Percentiles rank a stretch among this genome's conserved stretches.
phyloP scores from a whole-genome alignment of 306 rosid genomes.

The Quercus robur region DNA sequence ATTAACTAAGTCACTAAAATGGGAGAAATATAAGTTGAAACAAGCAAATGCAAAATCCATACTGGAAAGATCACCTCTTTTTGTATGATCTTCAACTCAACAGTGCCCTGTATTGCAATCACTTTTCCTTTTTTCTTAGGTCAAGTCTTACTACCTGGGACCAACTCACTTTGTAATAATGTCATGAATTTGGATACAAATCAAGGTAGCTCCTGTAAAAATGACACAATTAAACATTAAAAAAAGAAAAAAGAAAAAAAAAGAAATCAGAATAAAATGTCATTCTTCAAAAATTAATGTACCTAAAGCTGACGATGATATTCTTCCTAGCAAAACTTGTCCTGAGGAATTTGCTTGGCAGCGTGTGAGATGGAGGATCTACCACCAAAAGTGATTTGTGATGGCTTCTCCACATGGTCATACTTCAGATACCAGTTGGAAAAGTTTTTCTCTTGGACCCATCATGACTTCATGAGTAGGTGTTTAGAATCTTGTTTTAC shows the following conservation, averaged over 20 bases:
- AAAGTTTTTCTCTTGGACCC: not conserved
- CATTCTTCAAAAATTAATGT: not conserved
- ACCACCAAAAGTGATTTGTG: not conserved
- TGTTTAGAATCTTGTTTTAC: not conserved
- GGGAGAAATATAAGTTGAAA: no score
- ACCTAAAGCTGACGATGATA: not conserved
- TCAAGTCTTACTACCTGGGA: not conserved
- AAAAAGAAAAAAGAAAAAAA: fast-evolving
- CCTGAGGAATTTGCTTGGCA: not conserved
- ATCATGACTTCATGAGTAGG: not conserved
- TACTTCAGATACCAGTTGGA: not conserved
- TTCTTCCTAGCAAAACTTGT: not conserved
- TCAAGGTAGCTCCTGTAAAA: not conserved
- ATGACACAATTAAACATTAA: not conserved
- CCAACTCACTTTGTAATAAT: not conserved
- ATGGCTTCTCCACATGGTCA: not conserved
- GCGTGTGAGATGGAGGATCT: not conserved
- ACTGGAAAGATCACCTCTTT: not conserved
- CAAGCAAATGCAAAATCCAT: not conserved
- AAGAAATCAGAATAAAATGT: not conserved
- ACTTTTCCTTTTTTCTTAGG: not conserved
- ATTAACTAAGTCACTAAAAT: no score
- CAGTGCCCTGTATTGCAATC: not conserved
- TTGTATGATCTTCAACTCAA: not conserved
- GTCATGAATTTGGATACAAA: not conserved